Evolutionary conservation across 2,329 filamentous ascomycete species (phyloP).

Genomic region (Scedosporium boydii): DNA sequence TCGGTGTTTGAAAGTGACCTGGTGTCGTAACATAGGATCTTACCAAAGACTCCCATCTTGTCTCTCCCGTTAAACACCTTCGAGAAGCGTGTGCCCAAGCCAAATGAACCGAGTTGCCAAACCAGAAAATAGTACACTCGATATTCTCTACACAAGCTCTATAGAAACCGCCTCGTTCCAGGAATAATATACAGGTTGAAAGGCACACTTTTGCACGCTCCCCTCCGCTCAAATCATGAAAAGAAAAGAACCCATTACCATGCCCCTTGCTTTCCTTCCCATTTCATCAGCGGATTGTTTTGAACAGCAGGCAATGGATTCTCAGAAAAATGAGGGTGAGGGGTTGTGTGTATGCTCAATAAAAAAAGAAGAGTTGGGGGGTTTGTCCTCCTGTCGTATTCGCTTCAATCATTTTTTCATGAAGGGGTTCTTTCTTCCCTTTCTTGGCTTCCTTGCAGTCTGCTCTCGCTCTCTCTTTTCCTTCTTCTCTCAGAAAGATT

Average conservation of each 20-base stretch:
- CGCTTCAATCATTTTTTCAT: conserved; percentile 5
- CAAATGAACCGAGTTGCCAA: background rate
- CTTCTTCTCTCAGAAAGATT: background rate
- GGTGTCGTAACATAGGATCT: too few relatives aligned
- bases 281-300: too few relatives aligned
- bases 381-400: background rate
- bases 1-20: too few relatives aligned
- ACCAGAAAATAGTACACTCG: background rate
- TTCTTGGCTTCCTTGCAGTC: background rate
- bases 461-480: background rate
- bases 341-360: background rate
- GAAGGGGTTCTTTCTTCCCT: background rate
- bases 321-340: too few relatives aligned
- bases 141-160: background rate
- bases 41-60: too few relatives aligned
- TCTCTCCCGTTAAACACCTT: too few relatives aligned
- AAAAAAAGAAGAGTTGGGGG: background rate
- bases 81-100: too few relatives aligned
- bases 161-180: background rate
- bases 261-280: too few relatives aligned
- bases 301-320: too few relatives aligned
- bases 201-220: conserved; percentile 8
- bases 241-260: too few relatives aligned
- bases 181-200: background rate
- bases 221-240: background rate